phyloP scores from a whole-genome alignment of 768 basidiomycete genomes.

The Boletus vinaceobasis region DNA sequence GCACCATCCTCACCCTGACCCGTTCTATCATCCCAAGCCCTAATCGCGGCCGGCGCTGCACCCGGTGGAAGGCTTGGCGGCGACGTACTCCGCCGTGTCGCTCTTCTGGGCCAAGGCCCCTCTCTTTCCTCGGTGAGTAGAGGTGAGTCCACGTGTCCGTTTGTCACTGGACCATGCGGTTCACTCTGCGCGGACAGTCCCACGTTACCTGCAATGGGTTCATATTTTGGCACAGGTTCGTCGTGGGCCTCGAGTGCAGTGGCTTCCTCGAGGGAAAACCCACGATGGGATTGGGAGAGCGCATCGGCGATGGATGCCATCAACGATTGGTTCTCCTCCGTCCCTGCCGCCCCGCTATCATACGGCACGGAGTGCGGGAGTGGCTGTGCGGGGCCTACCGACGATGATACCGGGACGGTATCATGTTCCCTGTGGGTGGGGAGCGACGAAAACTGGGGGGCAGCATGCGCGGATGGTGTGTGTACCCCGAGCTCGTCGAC shows the following conservation, averaged over 20 bases:
- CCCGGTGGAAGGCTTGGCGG: slow-evolving; percentile 43
- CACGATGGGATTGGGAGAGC: slow-evolving; percentile 27
- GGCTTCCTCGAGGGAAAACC: slow-evolving; percentile 24
- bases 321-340: slow-evolving; percentile 31
- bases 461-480: neutral
- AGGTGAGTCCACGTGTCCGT: slow-evolving; percentile 11
- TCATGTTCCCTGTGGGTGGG: slow-evolving; percentile 45
- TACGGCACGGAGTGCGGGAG: slow-evolving; percentile 6
- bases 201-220: slow-evolving; percentile 16
- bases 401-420: slow-evolving; percentile 14
- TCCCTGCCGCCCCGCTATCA: slow-evolving; percentile 4
- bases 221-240: slow-evolving; percentile 40
- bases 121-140: slow-evolving; percentile 12
- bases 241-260: slow-evolving; percentile 20
- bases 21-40: slow-evolving; percentile 35
- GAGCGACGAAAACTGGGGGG: slow-evolving; percentile 60
- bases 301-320: slow-evolving; percentile 40
- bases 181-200: slow-evolving; percentile 11
- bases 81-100: slow-evolving; percentile 30
- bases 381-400: slow-evolving; percentile 1
- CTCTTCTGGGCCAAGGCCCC: slow-evolving; percentile 19
- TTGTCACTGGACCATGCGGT: slow-evolving; percentile 16
- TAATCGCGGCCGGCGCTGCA: slow-evolving; percentile 37
- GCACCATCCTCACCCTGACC: slow-evolving; percentile 31
- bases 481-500: slow-evolving; percentile 29